Percentiles rank a stretch among this genome's conserved stretches.
Conservation (phyloP, 257 asterid genomes). For the Haberlea rhodopensis region DNA sequence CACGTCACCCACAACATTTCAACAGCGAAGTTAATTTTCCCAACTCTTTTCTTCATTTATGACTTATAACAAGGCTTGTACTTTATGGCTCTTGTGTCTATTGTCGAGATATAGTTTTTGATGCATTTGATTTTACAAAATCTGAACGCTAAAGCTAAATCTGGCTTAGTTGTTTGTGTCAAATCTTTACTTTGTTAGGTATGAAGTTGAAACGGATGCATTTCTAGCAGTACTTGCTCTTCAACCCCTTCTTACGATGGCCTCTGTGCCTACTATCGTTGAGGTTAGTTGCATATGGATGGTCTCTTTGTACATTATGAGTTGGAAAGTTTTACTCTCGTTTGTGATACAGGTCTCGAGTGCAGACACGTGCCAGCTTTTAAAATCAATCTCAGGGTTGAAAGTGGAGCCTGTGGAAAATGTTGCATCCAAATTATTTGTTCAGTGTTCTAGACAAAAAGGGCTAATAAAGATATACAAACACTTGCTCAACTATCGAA, state of each 20-base stretch:
- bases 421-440: slow-evolving; percentile 87
- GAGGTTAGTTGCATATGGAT: slow-evolving; percentile 53
- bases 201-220: slow-evolving; percentile 95
- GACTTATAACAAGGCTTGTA: too few relatives aligned
- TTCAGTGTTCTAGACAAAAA: slow-evolving; percentile 95
- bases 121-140: too few relatives aligned
- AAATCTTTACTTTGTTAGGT: slow-evolving; percentile 41
- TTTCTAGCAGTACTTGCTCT: slow-evolving; percentile 93
- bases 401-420: slow-evolving; percentile 86
- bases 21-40: too few relatives aligned
- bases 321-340: slow-evolving; percentile 19
- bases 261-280: slow-evolving; percentile 77
- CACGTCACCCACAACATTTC: too few relatives aligned
- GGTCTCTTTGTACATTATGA: slow-evolving; percentile 11
- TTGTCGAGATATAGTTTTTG: too few relatives aligned
- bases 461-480: slow-evolving; percentile 92
- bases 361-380: slow-evolving; percentile 77
- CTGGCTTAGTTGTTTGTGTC: slow-evolving; percentile 9
- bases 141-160: too few relatives aligned
- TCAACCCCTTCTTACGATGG: slow-evolving; percentile 79
- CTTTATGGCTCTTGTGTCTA: too few relatives aligned
- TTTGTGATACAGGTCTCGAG: slow-evolving; percentile 71
- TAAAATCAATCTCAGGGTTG: slow-evolving; percentile 83
- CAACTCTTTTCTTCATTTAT: too few relatives aligned
- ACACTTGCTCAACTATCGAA: slow-evolving; percentile 92